Evolutionary conservation across 2,329 filamentous ascomycete genomes (phyloP), one percentile per base, ranked within the genome.

Genomic region (Calonectria honghensis): DNA sequence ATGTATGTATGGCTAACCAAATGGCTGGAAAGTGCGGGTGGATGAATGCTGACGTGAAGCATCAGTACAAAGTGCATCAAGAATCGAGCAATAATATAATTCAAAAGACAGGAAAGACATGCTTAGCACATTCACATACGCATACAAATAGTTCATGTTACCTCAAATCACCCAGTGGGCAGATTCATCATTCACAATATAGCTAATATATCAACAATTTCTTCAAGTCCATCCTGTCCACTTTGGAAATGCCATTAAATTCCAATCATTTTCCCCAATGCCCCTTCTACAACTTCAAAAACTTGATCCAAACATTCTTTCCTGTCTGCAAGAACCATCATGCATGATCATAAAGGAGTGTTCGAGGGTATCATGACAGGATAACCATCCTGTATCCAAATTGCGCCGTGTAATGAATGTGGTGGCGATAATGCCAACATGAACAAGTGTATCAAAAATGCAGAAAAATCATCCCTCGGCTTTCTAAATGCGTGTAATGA

Each of bases 381-480:
- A 67, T 75, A 48, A 50, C 67, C 18, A 69, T 73, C 77, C 72
- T 71, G 69, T 77, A 39, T 75, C 70, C 73, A 61, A 52, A 48
- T 50, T 81, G 71, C 78, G 79, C 79, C 79, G 68, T 65, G 50
- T 61, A 81, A 80, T 59, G 79, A 81, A 72, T 79, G 79, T 76
- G 32, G 20, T 66, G 70, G 73, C 72, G 20, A 70, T 67, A 24
- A 24, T 77, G 75, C 75, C 78, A 65, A 48, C n/a, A n/a, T 18
- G 20, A 65, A 72, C 78, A 52, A 70, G 66, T 37, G 29, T 71
- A 54, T 72, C 37, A 70, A 74, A 73, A 45, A 32, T 73, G 65
- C 72, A 48, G 41, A 63, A 66, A 73, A 54, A 68, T 35, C 41
- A 73, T 63, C 61, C 54, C 64, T 18, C 39, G 64, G 39, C 70